Percentiles rank a stretch among this genome's conserved stretches.
phyloP scores from a whole-genome alignment of 2,329 filamentous ascomycete species.

The Aspergillus sp. region DNA sequence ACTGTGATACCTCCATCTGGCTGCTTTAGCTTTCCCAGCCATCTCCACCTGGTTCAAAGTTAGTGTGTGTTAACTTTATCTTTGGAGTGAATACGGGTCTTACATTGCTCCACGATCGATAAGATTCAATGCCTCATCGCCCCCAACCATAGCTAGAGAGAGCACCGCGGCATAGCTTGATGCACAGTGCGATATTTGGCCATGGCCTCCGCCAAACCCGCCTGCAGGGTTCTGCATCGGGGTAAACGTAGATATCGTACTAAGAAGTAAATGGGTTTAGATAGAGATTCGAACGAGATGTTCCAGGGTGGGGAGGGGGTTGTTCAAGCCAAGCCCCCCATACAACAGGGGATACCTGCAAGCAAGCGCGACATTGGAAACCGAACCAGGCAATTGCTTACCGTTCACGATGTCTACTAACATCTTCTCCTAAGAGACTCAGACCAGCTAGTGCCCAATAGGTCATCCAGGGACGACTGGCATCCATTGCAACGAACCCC shows the following conservation, averaged over 20 bases:
- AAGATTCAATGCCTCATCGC: constrained; percentile 71
- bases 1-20: constrained; percentile 88
- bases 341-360: constrained; percentile 11
- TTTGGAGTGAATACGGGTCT: constrained; percentile 28
- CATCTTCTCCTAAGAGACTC: constrained; percentile 75
- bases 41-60: constrained; percentile 69
- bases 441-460: constrained; percentile 89
- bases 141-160: constrained; percentile 77
- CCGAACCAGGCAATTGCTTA: constrained; percentile 38
- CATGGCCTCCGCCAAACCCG: constrained; percentile 92
- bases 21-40: constrained; percentile 85
- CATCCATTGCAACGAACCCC: constrained; percentile 75
- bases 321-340: not conserved
- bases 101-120: constrained; percentile 79
- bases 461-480: constrained; percentile 88
- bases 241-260: constrained; percentile 72
- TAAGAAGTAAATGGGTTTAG: constrained; percentile 31
- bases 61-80: constrained; percentile 22
- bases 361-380: constrained; percentile 11
- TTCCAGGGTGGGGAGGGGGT: not conserved
- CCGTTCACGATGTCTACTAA: constrained; percentile 66
- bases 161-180: constrained; percentile 85
- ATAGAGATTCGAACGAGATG: not conserved
- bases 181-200: constrained; percentile 86
- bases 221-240: constrained; percentile 82